Evolutionary conservation across 2,329 filamentous ascomycete genomes (phyloP), one percentile per base, ranked within the genome.

Genomic region (Cryphonectria parasitica): DNA sequence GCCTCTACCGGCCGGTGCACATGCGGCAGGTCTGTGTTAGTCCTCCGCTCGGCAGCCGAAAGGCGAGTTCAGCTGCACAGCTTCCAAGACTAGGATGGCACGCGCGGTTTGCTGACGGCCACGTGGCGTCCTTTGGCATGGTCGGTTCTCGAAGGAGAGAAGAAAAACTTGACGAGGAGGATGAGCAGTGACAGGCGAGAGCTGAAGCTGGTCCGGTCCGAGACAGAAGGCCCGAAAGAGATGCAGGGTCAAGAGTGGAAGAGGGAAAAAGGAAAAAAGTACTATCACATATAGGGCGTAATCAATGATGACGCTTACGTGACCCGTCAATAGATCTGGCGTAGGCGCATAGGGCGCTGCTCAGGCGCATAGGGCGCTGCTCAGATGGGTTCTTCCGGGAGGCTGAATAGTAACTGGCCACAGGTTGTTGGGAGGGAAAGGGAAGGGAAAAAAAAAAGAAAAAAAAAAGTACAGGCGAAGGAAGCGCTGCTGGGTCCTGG

Each of bases 1-100:
- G 34, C 15, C 15, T 17, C 58, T 11, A 39, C 36, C 58, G 36
- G n/a, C 61, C 19, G 34, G 19, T 28, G 17, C 31, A 19, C 58
- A 25, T 34, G 6, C 11, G 36, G 61, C 22, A 25, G 36, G 36
- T 41, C 36, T 15, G 39, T 43, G 22, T 7, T 63, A 22, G 19
- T 43, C 36, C 22, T 41, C 61, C 36, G 61, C 61, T 63, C 61
- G 61, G 61, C 61, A n/a, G 61, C 61, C 61, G 61, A 63, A 43
- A 11, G 36, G 13, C 3, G 61, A 43, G 34, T 10, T 11, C 34
- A 63, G 39, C 41, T 63, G 61, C 3, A 7, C 45, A 49, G 45
- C 61, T 63, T 43, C 61, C 61, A 15, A 43, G 25, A 63, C 34
- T 39, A 63, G 36, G n/a, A 45, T 63, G n/a, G 61, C 34, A 8